Base-by-base conservation (phyloP, 768 basidiomycete species). In the Auricularia heimuer region DNA sequence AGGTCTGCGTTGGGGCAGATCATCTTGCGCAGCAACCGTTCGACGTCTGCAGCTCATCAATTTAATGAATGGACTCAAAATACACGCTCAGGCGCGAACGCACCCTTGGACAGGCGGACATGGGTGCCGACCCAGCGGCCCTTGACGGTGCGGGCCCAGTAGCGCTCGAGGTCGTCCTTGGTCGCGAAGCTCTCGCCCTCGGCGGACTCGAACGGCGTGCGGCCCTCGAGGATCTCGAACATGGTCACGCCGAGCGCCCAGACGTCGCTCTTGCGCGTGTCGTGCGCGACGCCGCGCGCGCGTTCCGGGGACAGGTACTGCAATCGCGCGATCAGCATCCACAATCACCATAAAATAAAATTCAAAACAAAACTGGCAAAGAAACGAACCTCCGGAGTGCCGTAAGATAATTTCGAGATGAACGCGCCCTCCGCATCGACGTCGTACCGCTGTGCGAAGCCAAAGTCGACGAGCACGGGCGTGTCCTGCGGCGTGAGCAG, bases 401-500 rank as follows among this genome's bases (percentile, higher is more conserved):
- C 96, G 71, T 91, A 91, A 0, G 90, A 84, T 58, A 92, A 81
- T 70, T 90, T 90, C 69, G 89, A 90, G 68, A 86, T 85, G 77
- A 94, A 93, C 1, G 89, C 87, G 21, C 83, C 84, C 18, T 78
- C 73, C 0, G 85, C 83, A 1, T 77, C 73, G 54, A 82, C 70
- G 68, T 92, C 87, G 72, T 94, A 94, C 68, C 85, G 85, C 71
- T 96, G 91, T 1, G 96, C 93, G 70, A 98, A 99, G 1, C 97
- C 96, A 71, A 97, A 99, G 75, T 98, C 97, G 44, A 97, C 89
- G 3, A 98, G 83, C 3, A 97, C 89, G 0, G 94, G 92, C 1
- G 78, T 1, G 71, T 62, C 70, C 88, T 87, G 81, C 64, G 77
- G 75, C 0, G 90, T 90, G 58, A 99, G 80, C 2, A 99, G 82